These are phyloP conservation scores for Ophiostoma tasmaniense DNA, from an alignment of 2,329 filamentous ascomycete genomes.

Conservation along the genomic window DNA sequence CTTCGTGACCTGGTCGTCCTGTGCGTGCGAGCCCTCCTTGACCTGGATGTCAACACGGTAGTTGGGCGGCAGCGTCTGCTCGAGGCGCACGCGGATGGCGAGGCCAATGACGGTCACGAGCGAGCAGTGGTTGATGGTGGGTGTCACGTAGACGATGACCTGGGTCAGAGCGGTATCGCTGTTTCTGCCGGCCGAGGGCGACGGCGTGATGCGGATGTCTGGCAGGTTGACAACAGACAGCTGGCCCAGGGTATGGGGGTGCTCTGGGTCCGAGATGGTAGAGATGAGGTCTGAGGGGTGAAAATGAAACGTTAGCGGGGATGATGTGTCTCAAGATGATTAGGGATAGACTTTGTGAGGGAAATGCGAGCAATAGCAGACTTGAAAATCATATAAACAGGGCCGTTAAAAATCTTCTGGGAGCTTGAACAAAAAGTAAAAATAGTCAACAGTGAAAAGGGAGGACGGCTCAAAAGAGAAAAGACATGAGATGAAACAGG, in stretches of 20 bases:
- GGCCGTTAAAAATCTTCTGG: no score
- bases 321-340: conserved; percentile 15
- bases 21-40: conserved; percentile 92
- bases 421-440: no score
- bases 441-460: no score
- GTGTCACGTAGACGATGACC: conserved; percentile 83
- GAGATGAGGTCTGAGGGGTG: conserved; percentile 69
- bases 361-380: neutral
- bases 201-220: conserved; percentile 72
- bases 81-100: conserved; percentile 81
- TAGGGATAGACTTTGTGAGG: no score
- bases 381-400: neutral
- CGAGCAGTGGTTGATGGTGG: conserved; percentile 94
- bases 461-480: no score
- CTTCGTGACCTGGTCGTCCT: conserved; percentile 93
- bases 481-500: neutral
- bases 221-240: conserved; percentile 92
- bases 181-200: conserved; percentile 34
- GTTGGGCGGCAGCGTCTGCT: conserved; percentile 82
- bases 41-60: conserved; percentile 89
- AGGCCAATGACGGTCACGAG: conserved; percentile 93
- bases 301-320: conserved; percentile 29
- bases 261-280: conserved; percentile 91
- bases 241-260: conserved; percentile 86
- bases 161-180: conserved; percentile 52